phyloP scores from a whole-genome alignment of 805 yeast genomes.

The Zygotorulaspora danielsina region DNA sequence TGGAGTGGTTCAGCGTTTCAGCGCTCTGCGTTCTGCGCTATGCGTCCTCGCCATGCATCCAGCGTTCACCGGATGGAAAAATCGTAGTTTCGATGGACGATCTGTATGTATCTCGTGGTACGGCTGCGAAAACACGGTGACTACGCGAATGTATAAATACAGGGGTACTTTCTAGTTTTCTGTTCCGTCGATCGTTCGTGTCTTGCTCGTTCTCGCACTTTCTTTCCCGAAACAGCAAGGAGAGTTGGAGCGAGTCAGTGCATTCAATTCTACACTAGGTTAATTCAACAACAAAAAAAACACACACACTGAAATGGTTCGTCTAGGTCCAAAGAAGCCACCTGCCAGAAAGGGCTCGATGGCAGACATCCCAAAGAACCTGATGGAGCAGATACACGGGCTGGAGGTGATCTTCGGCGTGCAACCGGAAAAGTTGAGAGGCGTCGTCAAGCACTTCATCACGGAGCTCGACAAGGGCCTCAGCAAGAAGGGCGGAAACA shows the following conservation, averaged over 20 bases:
- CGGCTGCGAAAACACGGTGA: no score
- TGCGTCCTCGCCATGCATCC: no score
- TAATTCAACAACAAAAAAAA: background rate
- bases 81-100: background rate
- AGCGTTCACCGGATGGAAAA: no score
- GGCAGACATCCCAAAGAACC: slow-evolving; percentile 62
- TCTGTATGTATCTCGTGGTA: no score
- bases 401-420: slow-evolving; percentile 63
- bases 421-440: slow-evolving; percentile 52
- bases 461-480: slow-evolving; percentile 79
- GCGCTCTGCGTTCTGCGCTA: no score
- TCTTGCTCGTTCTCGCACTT: no score
- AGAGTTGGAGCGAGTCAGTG: no score
- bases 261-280: no score
- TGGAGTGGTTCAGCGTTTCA: background rate
- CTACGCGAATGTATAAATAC: background rate
- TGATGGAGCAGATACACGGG: slow-evolving; percentile 53
- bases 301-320: slow-evolving; percentile 54
- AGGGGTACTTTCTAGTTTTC: slow-evolving; percentile 1
- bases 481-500: slow-evolving; percentile 69
- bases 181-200: no score
- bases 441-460: slow-evolving; percentile 71
- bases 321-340: slow-evolving; percentile 78
- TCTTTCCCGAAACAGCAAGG: no score
- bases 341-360: slow-evolving; percentile 69